These are phyloP conservation scores for Juncus effusus DNA, from an alignment of 176 grass and related monocot genomes.

Conservation along the genomic window DNA sequence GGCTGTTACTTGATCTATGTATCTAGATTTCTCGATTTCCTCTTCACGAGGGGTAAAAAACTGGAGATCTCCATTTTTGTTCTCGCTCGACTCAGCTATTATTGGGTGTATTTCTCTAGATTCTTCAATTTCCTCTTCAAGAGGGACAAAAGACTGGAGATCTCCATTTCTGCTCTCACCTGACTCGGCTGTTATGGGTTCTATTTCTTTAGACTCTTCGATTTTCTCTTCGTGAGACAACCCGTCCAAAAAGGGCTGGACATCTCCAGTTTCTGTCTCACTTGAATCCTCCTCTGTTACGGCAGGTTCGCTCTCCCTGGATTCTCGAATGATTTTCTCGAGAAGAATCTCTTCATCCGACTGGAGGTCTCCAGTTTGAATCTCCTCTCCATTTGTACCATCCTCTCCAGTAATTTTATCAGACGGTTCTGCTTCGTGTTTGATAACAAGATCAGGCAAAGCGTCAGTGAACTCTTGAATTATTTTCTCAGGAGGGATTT, in stretches of 20 bases:
- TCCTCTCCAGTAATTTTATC: background rate
- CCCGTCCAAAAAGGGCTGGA: background rate
- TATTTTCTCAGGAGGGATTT: constrained; percentile 24
- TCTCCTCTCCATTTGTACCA: background rate
- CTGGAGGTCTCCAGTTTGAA: constrained; percentile 11
- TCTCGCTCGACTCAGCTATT: background rate
- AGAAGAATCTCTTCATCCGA: constrained; percentile 6
- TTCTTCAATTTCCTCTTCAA: constrained; percentile 12
- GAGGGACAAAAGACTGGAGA: constrained; percentile 4
- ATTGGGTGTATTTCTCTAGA: constrained; percentile 5
- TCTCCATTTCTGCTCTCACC: constrained; percentile 16
- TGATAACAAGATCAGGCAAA: background rate
- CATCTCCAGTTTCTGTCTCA: constrained; percentile 4
- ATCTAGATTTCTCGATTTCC: background rate
- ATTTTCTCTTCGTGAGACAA: too few relatives aligned
- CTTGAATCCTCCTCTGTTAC: background rate
- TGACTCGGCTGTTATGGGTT: background rate
- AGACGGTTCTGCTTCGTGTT: constrained; percentile 2
- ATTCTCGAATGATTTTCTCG: constrained; percentile 6
- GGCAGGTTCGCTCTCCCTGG: background rate
- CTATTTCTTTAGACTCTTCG: too few relatives aligned
- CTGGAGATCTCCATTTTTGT: background rate
- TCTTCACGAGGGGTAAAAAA: too few relatives aligned
- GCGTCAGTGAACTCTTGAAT: constrained; percentile 19
- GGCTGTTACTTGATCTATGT: background rate